These are phyloP conservation scores for Prototheca cutis DNA, from an alignment of 163 green algal genomes.

Conservation along the genomic window DNA sequence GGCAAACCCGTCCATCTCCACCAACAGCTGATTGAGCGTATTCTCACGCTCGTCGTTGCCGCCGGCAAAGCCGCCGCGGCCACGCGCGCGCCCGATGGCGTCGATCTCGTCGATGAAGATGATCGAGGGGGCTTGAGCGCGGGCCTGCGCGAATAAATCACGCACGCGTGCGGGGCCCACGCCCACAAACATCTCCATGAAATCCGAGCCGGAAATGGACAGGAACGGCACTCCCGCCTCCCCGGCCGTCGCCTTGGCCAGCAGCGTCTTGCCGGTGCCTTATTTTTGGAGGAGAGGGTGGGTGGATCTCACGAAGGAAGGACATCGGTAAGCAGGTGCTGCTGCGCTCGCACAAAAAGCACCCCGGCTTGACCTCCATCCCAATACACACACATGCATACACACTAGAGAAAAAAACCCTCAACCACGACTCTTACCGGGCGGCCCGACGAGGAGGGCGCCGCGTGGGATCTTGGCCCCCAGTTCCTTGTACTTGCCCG, in stretches of 20 bases:
- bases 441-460: conserved; percentile 70
- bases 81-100: conserved; percentile 82
- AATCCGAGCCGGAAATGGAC: conserved; percentile 78
- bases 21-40: conserved; percentile 96
- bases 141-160: conserved; percentile 85
- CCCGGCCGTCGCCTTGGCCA: conserved; percentile 84
- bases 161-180: conserved; percentile 84
- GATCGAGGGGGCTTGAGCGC: conserved; percentile 80
- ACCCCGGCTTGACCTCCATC: too few relatives aligned
- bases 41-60: conserved; percentile 96
- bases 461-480: conserved; percentile 86
- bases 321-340: too few relatives aligned
- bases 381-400: too few relatives aligned
- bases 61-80: conserved; percentile 64
- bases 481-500: conserved; percentile 75
- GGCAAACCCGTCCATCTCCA: conserved; percentile 95
- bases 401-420: too few relatives aligned
- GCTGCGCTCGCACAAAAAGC: too few relatives aligned
- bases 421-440: too few relatives aligned
- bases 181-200: conserved; percentile 99
- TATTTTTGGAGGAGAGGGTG: conserved; percentile 4
- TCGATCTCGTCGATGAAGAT: conserved; percentile 99
- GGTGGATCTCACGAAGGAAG: too few relatives aligned
- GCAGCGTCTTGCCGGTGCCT: conserved; percentile 80
- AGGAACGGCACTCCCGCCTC: conserved; percentile 87